Evolutionary conservation across 1,284 basidiomycete species (phyloP), one percentile per base, ranked within the genome.

Genomic region (Microbotryum intermedium): DNA sequence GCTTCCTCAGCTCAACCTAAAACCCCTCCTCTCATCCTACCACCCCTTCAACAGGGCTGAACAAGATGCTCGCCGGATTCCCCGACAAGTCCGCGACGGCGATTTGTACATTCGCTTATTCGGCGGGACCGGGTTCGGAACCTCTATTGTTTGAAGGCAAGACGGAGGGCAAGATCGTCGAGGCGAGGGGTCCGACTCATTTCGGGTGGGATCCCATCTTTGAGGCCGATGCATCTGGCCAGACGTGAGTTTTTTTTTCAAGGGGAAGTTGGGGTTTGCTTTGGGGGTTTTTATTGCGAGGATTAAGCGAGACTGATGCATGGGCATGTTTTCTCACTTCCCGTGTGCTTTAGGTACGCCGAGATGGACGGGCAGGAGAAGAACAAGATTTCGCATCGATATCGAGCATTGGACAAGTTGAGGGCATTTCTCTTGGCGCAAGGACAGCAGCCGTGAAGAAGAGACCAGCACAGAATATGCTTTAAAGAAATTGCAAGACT

Each of bases 21-120:
- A n/a, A 7, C 26, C 42, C 48, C 26, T 46, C 30, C 44, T 2
- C 59, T 3, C 49, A 50, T 2, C 47, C n/a, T n/a, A n/a, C n/a
- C n/a, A n/a, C 50, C 44, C 6, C 39, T 39, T 16, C 26, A 10
- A 6, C 70, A 79, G 93, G 94, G 30, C 79, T 98, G 25, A 93
- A 94, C 76, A 85, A 80, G 57, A 78, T 98, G 72, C 83, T 98
- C 29, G 80, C 78, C 6, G 93, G 94, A 13, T 97, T 97, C 73
- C 76, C 80, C 0, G 87, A 83, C 10, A 88, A 83, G 60, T 81
- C 81, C 18, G 94, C 95, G 0, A 87, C 85, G 69, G 93, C 93
- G 0, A 79, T 97, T 9, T 97, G 94, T 77, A 97, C 94, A 0
- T 97, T 97, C 70, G 94, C 92, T 9, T 97, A 95, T 75, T 64